phyloP scores from a whole-genome alignment of 257 asterid species.

The Lavandula angustifolia region DNA sequence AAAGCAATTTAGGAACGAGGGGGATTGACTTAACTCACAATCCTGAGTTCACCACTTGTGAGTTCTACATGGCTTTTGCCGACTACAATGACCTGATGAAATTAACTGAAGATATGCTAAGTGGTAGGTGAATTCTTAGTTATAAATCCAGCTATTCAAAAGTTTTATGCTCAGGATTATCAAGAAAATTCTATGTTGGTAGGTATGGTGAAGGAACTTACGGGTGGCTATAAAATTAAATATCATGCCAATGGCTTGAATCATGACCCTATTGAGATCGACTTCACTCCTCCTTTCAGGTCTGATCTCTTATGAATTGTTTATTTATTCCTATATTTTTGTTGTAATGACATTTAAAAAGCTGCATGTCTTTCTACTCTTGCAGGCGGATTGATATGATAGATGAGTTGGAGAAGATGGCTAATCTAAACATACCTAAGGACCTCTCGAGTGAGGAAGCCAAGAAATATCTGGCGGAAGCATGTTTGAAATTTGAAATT shows the following conservation, averaged over 20 bases:
- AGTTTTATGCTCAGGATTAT: neutral
- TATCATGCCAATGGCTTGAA: slow-evolving; percentile 86
- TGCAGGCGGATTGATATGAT: slow-evolving; percentile 91
- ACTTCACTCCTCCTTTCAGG: slow-evolving; percentile 99
- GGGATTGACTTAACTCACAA: slow-evolving; percentile 92
- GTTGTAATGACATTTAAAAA: neutral
- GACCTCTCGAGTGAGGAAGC: slow-evolving; percentile 81
- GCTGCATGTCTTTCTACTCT: slow-evolving; percentile 9
- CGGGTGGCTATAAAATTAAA: slow-evolving; percentile 80
- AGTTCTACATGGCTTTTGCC: slow-evolving; percentile 89
- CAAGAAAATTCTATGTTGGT: slow-evolving; percentile 18
- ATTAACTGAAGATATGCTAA: slow-evolving; percentile 78
- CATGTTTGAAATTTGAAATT: slow-evolving; percentile 69
- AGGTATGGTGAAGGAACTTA: slow-evolving; percentile 92
- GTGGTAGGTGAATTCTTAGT: slow-evolving; percentile 42
- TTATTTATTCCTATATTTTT: slow-evolving; percentile 7
- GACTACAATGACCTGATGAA: slow-evolving; percentile 88
- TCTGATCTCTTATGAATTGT: slow-evolving; percentile 13
- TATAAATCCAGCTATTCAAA: slow-evolving; percentile 29
- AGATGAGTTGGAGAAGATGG: slow-evolving; percentile 82
- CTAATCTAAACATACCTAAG: slow-evolving; percentile 73
- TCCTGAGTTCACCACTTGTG: slow-evolving; percentile 96
- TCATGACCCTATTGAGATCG: slow-evolving; percentile 82
- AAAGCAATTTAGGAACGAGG: slow-evolving; percentile 86
- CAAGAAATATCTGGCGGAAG: slow-evolving; percentile 67